phyloP scores from a whole-genome alignment of 441 rosid genomes.

The Iberis amara region DNA sequence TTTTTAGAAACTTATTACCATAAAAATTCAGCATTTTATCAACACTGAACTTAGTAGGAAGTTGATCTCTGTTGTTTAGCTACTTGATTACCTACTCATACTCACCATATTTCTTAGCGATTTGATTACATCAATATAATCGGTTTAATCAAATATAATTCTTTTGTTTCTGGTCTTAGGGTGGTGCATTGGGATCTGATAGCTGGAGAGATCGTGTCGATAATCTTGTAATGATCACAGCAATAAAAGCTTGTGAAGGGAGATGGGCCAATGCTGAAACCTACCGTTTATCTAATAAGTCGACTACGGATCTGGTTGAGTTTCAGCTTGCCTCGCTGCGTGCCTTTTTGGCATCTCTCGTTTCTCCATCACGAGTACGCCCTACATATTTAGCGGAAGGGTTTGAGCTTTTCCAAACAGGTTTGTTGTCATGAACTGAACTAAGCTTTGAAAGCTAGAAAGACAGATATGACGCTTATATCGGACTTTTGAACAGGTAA shows the following conservation, averaged over 20 bases:
- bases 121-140: too few relatives aligned
- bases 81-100: conserved; percentile 6
- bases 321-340: conserved; percentile 66
- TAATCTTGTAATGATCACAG: conserved; percentile 48
- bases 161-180: conserved; percentile 35
- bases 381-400: conserved; percentile 56
- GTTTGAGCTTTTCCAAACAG: conserved; percentile 69
- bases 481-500: conserved; percentile 42
- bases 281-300: conserved; percentile 33
- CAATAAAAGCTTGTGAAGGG: conserved; percentile 45
- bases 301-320: conserved; percentile 36
- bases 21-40: neutral
- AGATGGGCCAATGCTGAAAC: conserved; percentile 48
- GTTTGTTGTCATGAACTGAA: conserved; percentile 30
- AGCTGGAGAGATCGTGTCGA: conserved; percentile 66
- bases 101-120: too few relatives aligned
- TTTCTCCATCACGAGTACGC: conserved; percentile 55
- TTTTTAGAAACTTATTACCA: neutral
- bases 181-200: conserved; percentile 58
- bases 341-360: conserved; percentile 69
- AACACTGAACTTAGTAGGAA: conserved; percentile 1
- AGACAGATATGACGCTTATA: conserved; percentile 6
- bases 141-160: too few relatives aligned
- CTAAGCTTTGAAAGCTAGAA: conserved; percentile 4
- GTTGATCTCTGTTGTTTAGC: conserved; percentile 6